Percentiles rank a stretch among this genome's conserved stretches.
Evolutionary conservation across 2,329 filamentous ascomycete species (phyloP).

Genomic region (Aureobasidium lini): DNA sequence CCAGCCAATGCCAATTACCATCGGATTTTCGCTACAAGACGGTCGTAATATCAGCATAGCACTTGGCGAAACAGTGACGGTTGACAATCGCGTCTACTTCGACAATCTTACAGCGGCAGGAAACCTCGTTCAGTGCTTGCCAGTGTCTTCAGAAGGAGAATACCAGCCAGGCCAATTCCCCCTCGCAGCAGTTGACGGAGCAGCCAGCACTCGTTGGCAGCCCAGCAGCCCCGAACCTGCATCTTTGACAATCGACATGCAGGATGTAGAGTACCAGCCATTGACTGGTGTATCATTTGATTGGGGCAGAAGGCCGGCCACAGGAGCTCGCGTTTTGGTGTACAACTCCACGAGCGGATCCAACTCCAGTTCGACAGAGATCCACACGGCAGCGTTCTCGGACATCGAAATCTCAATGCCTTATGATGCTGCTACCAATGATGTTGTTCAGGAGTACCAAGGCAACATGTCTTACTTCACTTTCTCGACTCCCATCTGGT

Average conservation of each 20-base stretch:
- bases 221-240: slow-evolving; percentile 46
- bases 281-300: slow-evolving; percentile 50
- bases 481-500: slow-evolving; percentile 32
- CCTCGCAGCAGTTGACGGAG: slow-evolving; percentile 58
- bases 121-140: slow-evolving; percentile 57
- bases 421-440: slow-evolving; percentile 30
- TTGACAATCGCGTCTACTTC: slow-evolving; percentile 30
- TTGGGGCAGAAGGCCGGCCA: slow-evolving; percentile 52
- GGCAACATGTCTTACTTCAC: slow-evolving; percentile 41
- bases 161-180: slow-evolving; percentile 62
- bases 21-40: slow-evolving; percentile 32
- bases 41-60: slow-evolving; percentile 37
- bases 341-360: slow-evolving; percentile 39
- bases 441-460: slow-evolving; percentile 33
- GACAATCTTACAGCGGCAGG: slow-evolving; percentile 39
- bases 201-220: slow-evolving; percentile 60
- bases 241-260: slow-evolving; percentile 50
- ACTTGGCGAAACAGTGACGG: slow-evolving; percentile 39
- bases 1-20: slow-evolving; percentile 50
- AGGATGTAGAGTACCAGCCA: slow-evolving; percentile 29
- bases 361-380: slow-evolving; percentile 20
- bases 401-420: slow-evolving; percentile 35
- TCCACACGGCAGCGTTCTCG: slow-evolving; percentile 17
- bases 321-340: slow-evolving; percentile 47
- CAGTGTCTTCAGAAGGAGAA: slow-evolving; percentile 40